A percentile compares a stretch with the other conserved stretches of the same genome.
Conservation (phyloP, 768 basidiomycete species). For the Baorangia bicolor region DNA sequence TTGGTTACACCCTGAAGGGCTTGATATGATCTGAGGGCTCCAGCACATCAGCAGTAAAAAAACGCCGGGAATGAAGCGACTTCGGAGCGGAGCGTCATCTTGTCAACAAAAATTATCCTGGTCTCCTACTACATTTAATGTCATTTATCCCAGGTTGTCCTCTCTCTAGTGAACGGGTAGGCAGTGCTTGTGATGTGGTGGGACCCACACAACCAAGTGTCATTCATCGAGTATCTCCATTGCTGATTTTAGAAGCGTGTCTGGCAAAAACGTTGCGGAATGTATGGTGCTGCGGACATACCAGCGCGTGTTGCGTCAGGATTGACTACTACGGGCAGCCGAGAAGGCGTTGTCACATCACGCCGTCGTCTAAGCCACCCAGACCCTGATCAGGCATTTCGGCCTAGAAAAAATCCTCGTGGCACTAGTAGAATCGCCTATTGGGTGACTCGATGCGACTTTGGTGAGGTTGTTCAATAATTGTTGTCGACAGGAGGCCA, state of each 20-base stretch:
- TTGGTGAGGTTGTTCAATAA: neutral
- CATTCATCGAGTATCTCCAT: neutral
- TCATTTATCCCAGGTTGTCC: neutral
- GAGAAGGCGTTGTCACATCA: neutral
- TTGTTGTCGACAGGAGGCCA: neutral
- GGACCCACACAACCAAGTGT: neutral
- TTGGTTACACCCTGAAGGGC: neutral
- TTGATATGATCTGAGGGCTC: neutral
- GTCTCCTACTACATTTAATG: too few relatives aligned
- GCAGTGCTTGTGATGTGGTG: neutral
- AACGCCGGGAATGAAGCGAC: neutral
- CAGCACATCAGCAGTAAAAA: neutral
- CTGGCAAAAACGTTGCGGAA: neutral
- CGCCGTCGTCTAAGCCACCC: neutral
- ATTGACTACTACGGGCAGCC: neutral
- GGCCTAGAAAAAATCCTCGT: neutral
- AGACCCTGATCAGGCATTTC: neutral
- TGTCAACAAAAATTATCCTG: neutral
- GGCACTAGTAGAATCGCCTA: neutral
- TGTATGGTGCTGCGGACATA: neutral
- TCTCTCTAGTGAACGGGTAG: neutral
- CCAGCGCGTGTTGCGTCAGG: neutral
- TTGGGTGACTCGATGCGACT: neutral
- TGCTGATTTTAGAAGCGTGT: neutral
- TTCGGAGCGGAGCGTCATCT: neutral